Evolutionary conservation across 2,329 filamentous ascomycete genomes (phyloP), one percentile per base, ranked within the genome.

Genomic region (Herpotrichia juniperi): DNA sequence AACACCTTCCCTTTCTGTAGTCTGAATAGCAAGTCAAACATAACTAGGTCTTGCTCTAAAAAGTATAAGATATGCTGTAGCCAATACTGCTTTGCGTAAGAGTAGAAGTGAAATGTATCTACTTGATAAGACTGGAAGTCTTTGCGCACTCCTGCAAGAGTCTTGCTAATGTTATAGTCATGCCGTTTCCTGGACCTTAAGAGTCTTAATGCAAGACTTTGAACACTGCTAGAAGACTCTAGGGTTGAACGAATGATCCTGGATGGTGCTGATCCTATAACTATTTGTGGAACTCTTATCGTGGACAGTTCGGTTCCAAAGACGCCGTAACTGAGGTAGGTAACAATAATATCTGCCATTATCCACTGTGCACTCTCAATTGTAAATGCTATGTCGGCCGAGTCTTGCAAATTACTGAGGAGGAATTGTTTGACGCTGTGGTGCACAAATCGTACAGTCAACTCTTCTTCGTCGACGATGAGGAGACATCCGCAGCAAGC

Each of bases 391-490:
- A 45, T 44, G 24, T 46, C 2, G 0, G 24, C 35, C 4, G 21
- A 30, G 14, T 22, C 21, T 2, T 51, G 11, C 17, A 40, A 42
- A 4, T 42, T 42, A 8, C 44, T 14, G 0, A 64, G 26, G 2
- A 67, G 24, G 39, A 54, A 67, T 28, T 61, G 55, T 40, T 55
- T 56, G 21, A 65, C 48, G 21, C 63, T 65, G 12, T 54, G 58
- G 31, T 68, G 62, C 3, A 65, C 35, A 2, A 61, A 24, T 2
- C 58, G 53, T 0, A 66, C 58, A 2, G 62, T 66, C 0, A 28
- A 16, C 10, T 68, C 63, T 54, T 65, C 64, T 45, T 66, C 60
- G n/a, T 67, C 59, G 1, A 66, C 48, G 17, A 14, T 30, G 16
- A 67, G 39, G 44, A 67, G 51, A 32, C 61, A 62, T 39, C 64